Conservation (phyloP, 345 rosid species). For the Eutrema yunnanense region DNA sequence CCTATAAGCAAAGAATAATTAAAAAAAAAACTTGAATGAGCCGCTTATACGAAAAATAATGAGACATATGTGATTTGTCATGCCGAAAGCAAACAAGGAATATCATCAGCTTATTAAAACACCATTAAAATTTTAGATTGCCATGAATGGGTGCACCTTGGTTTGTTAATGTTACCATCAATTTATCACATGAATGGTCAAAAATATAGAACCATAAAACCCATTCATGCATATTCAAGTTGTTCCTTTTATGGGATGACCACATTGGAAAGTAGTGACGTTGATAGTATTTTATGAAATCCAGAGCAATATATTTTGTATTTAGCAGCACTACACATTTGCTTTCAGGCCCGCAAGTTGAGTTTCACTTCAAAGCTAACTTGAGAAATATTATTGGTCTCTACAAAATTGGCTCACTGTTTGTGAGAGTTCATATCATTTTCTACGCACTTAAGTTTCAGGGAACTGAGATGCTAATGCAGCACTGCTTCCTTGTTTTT, state of each 20-base stretch:
- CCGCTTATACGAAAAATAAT: not conserved
- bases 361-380: not conserved
- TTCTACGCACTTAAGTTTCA: not conserved
- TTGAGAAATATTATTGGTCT: not conserved
- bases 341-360: not conserved
- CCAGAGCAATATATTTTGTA: not conserved
- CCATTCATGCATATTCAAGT: not conserved
- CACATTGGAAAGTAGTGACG: not conserved
- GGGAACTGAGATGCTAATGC: not conserved
- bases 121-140: not conserved
- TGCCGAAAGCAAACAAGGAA: not conserved
- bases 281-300: not conserved
- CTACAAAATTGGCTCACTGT: not conserved
- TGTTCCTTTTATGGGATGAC: not conserved
- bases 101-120: not conserved
- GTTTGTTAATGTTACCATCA: not conserved
- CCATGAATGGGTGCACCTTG: not conserved
- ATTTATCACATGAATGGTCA: not conserved
- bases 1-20: not conserved
- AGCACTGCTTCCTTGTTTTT: not conserved
- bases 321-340: not conserved
- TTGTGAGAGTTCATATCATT: conserved; percentile 11
- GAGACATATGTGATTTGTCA: not conserved
- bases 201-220: not conserved
- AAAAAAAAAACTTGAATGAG: not conserved